phyloP scores from a whole-genome alignment of 345 rosid species.

The Capsella bursapastoris region DNA sequence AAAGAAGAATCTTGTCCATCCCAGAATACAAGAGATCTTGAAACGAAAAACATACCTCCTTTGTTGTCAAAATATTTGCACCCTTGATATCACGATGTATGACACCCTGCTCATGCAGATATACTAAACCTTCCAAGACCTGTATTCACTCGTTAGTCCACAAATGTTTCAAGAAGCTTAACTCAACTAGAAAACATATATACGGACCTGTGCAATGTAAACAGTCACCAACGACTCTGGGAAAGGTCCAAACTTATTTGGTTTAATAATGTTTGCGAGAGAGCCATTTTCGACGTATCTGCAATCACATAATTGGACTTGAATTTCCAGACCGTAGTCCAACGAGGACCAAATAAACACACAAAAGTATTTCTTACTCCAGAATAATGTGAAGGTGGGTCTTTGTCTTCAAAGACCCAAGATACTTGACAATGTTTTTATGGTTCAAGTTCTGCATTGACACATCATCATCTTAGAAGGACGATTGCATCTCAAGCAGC shows the following conservation, averaged over 20 bases:
- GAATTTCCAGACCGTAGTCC: constrained; percentile 9
- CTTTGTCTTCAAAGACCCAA: constrained; percentile 92
- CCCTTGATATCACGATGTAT: constrained; percentile 99
- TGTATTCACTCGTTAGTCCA: constrained; percentile 45
- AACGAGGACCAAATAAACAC: constrained; percentile 22
- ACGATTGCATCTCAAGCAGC: background rate
- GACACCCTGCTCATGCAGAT: constrained; percentile 98
- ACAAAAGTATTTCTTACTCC: constrained; percentile 66
- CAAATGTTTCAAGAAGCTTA: constrained; percentile 6
- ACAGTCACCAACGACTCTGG: constrained; percentile 97
- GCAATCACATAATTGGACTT: constrained; percentile 29
- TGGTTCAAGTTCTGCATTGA: constrained; percentile 86
- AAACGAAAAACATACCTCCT: constrained; percentile 62
- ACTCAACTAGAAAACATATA: constrained; percentile 34
- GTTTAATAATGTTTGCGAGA: constrained; percentile 97
- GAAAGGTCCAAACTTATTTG: constrained; percentile 97
- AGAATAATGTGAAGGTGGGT: constrained; percentile 95
- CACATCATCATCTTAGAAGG: constrained; percentile 23
- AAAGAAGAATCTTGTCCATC: constrained; percentile 23
- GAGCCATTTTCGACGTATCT: constrained; percentile 99
- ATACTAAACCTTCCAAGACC: constrained; percentile 98
- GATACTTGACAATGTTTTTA: constrained; percentile 96
- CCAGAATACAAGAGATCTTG: constrained; percentile 21
- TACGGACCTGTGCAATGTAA: constrained; percentile 93
- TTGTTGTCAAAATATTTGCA: constrained; percentile 95